phyloP scores from a whole-genome alignment of 2,329 filamentous ascomycete species.

The Sporothrix protearum region DNA sequence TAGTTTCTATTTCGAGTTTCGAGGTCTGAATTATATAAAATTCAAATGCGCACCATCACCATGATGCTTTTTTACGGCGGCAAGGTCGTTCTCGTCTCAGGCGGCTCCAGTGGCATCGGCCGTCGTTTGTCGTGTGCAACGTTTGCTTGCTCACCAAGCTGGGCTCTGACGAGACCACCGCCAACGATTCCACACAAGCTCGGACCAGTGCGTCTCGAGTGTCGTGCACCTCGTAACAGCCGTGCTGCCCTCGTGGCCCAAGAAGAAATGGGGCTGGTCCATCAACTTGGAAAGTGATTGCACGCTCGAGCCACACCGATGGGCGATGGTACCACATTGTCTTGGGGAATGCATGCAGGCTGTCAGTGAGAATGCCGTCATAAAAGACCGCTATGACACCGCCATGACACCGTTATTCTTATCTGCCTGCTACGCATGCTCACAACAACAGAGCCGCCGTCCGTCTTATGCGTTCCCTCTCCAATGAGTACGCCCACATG shows the following conservation, averaged over 20 bases:
- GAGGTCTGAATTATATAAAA: too few species aligned
- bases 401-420: too few species aligned
- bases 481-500: background rate
- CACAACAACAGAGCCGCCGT: background rate
- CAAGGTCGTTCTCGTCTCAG: background rate
- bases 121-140: background rate
- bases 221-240: background rate
- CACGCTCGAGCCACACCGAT: background rate
- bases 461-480: background rate
- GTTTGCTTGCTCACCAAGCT: background rate
- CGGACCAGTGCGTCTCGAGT: background rate
- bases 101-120: background rate
- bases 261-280: background rate
- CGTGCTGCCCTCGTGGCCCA: background rate
- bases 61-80: background rate
- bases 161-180: background rate
- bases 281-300: background rate
- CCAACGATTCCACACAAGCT: background rate
- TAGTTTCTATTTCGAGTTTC: too few species aligned
- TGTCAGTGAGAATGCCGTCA: background rate
- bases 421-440: too few species aligned
- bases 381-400: too few species aligned
- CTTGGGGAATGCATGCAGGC: background rate
- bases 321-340: background rate
- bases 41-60: background rate